Base-by-base conservation (phyloP, 331 rosid genomes). In the Malus hybrid region DNA sequence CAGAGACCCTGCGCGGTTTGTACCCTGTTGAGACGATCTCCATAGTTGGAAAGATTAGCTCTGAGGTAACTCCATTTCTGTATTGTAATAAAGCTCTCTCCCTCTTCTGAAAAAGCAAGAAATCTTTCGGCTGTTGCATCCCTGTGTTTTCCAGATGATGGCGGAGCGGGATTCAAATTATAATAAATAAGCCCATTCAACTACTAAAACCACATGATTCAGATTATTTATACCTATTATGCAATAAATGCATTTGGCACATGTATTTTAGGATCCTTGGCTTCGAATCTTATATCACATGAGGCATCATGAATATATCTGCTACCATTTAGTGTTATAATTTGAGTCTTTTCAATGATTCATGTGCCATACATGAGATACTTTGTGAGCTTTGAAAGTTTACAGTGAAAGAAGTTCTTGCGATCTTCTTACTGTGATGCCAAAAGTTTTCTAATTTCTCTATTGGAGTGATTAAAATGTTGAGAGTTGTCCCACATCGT, bases 1-100 rank as follows among this genome's bases (percentile, higher is more conserved):
- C 96, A 4, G 96, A 88, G 83, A 88, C 80, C 56, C 81, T 80
- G 31, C 76, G 78, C 39, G 78, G 87, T 10, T 68, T 80, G 19
- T 59, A 73, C 67, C 84, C 82, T 48, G 80, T 80, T 27, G 81
- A 74, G 73, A 82, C 86, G 27, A 74, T 82, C 69, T 74, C 86
- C 42, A 82, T 14, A 5, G 86, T 82, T 31, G 86, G 86, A 78
- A 82, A 82, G 76, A 82, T 82, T 57, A 74, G 83, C 71, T 64
- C 82, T 9, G 80, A 82, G 86, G 86, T 74, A 65, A 65, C 31
- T 82, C 48, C 55, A 27, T 74, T 62, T 62, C 4, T 28, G 3
- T 39, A 27, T 32, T 10, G 12, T 68, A 8, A 24, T 52, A 18
- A 66, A 14, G 28, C 11, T n/a, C 12, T 59, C 14, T 22, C 63